A percentile compares a stretch with the other conserved stretches of the same genome.
phyloP scores from a whole-genome alignment of 75 land plant genomes.

The Chamaecyparis obtusa region DNA sequence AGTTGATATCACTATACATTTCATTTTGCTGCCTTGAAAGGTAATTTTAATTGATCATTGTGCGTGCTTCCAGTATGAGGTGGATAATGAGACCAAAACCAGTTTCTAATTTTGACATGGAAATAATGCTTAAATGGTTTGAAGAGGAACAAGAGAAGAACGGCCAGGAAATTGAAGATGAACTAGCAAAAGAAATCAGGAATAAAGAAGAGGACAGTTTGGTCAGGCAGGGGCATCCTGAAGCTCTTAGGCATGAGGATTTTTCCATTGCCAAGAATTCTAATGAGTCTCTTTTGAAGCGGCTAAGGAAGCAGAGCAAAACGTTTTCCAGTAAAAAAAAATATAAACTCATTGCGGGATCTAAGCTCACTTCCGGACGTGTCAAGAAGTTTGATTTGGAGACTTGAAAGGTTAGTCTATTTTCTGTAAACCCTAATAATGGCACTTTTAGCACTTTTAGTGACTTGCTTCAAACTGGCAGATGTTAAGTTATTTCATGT shows the following conservation, averaged over 20 bases:
- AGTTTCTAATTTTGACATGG: slow-evolving; percentile 40
- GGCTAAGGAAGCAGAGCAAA: slow-evolving; percentile 18
- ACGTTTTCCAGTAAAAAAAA: background rate
- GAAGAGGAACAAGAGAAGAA: slow-evolving; percentile 45
- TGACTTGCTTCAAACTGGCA: background rate
- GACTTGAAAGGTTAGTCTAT: slow-evolving; percentile 41
- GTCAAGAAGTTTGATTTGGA: slow-evolving; percentile 50
- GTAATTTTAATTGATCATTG: background rate
- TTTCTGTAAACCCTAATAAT: background rate
- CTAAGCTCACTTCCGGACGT: slow-evolving; percentile 44
- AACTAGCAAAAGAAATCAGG: slow-evolving; percentile 16
- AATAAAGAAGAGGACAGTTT: slow-evolving; percentile 2
- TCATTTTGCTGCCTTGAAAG: background rate
- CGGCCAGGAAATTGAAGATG: slow-evolving; percentile 35
- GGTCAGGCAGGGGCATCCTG: background rate
- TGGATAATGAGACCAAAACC: slow-evolving; percentile 61
- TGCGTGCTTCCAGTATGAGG: slow-evolving; percentile 27
- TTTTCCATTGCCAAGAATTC: background rate
- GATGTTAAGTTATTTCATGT: background rate
- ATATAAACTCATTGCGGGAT: slow-evolving; percentile 27
- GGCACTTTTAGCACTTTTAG: background rate
- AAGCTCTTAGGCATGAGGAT: background rate
- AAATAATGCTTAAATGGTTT: slow-evolving; percentile 38
- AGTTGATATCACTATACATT: background rate
- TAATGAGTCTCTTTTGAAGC: slow-evolving; percentile 4